A percentile compares a stretch with the other conserved stretches of the same genome.
phyloP scores from a whole-genome alignment of 2,329 filamentous ascomycete genomes.

The Neurospora crassa region DNA sequence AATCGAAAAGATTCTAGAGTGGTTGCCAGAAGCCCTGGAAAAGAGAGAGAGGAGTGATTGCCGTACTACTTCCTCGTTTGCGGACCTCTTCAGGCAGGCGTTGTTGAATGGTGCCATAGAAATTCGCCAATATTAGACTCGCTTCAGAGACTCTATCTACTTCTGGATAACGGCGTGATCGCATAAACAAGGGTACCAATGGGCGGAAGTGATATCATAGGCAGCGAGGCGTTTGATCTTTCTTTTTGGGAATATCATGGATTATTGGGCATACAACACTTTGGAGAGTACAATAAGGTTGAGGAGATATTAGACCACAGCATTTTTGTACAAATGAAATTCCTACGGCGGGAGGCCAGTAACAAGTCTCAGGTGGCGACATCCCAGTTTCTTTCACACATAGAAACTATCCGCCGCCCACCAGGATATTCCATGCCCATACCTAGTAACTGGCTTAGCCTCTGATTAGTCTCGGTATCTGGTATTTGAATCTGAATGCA shows the following conservation, averaged over 20 bases:
- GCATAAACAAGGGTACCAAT: neutral
- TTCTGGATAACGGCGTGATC: neutral
- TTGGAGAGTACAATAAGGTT: neutral
- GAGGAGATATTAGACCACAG: neutral
- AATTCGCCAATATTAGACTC: slow-evolving; percentile 4
- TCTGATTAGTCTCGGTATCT: neutral
- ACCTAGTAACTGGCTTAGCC: neutral
- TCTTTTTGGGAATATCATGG: neutral
- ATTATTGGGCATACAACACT: neutral
- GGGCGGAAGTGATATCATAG: neutral
- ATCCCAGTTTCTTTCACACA: neutral
- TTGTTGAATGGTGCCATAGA: slow-evolving; percentile 26
- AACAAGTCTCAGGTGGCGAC: neutral
- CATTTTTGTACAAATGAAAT: neutral
- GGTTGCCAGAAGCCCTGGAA: slow-evolving; percentile 47
- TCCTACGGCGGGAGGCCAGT: neutral
- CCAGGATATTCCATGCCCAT: no score
- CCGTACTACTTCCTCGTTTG: slow-evolving; percentile 39
- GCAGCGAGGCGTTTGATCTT: neutral
- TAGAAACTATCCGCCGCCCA: neutral
- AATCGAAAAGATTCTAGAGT: slow-evolving; percentile 55
- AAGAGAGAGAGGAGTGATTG: slow-evolving; percentile 47
- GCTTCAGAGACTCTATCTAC: slow-evolving; percentile 14
- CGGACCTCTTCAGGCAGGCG: slow-evolving; percentile 40
- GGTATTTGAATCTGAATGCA: neutral